These are phyloP conservation scores for Ceratonia siliqua DNA, from an alignment of 306 rosid genomes.

Conservation along the genomic window DNA sequence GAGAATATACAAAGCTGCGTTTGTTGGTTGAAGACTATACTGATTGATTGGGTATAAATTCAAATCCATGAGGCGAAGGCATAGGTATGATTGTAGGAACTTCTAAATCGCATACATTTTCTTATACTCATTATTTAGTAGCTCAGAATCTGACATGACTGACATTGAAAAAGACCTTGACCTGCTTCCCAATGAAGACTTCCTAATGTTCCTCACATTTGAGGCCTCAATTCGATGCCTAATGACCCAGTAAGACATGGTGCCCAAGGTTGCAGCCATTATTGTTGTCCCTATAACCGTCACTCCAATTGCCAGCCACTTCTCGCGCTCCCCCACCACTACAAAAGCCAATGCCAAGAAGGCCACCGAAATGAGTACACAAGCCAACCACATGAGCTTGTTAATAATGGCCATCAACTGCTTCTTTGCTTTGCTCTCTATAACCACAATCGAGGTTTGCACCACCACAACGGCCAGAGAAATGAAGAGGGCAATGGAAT, in stretches of 20 bases:
- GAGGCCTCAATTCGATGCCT: constrained; percentile 83
- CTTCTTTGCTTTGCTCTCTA: constrained; percentile 97
- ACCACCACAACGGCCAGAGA: constrained; percentile 96
- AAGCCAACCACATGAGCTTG: constrained; percentile 98
- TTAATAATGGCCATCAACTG: constrained; percentile 96
- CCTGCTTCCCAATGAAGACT: constrained; percentile 66
- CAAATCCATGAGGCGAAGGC: background rate
- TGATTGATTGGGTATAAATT: too few relatives aligned
- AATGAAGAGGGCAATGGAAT: constrained; percentile 86
- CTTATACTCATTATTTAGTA: constrained; percentile 71
- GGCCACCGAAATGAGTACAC: constrained; percentile 80
- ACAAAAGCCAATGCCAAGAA: constrained; percentile 86
- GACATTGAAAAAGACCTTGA: constrained; percentile 67
- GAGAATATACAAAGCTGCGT: too few relatives aligned
- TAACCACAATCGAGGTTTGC: constrained; percentile 91
- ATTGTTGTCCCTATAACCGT: constrained; percentile 83
- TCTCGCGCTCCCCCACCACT: constrained; percentile 76
- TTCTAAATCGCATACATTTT: constrained; percentile 88
- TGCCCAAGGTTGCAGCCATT: constrained; percentile 90
- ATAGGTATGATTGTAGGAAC: background rate
- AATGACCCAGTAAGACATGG: constrained; percentile 89
- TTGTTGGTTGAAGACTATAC: too few relatives aligned
- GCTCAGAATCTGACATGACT: constrained; percentile 76
- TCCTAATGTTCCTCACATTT: constrained; percentile 63
- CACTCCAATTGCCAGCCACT: constrained; percentile 82